Conservation (phyloP, 2,329 filamentous ascomycete genomes). For the Aaosphaeria arxii region DNA sequence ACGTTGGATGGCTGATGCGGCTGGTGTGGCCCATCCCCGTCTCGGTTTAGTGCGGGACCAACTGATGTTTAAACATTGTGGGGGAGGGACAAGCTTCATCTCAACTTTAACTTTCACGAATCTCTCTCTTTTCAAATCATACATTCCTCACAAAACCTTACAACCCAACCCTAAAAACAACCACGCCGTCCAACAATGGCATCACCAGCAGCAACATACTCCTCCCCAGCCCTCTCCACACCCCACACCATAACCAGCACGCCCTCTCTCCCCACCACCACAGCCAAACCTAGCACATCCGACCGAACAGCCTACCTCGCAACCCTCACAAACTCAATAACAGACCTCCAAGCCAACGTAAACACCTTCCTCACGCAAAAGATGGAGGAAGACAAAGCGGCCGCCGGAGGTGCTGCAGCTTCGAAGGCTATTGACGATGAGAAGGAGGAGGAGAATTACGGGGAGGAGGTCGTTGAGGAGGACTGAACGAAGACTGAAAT, state of each 20-base stretch:
- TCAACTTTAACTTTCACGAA: too few species aligned
- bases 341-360: slow-evolving; percentile 61
- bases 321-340: slow-evolving; percentile 56
- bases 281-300: slow-evolving; percentile 28
- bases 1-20: too few species aligned
- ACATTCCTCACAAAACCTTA: too few species aligned
- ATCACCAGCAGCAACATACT: slow-evolving; percentile 52
- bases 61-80: too few species aligned
- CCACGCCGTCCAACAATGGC: slow-evolving; percentile 14
- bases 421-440: slow-evolving; percentile 27
- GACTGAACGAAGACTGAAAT: too few species aligned
- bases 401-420: slow-evolving; percentile 10
- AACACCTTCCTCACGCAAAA: slow-evolving; percentile 69
- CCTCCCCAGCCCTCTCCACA: slow-evolving; percentile 40
- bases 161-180: too few species aligned
- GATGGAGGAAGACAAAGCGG: slow-evolving; percentile 69
- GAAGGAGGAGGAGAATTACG: slow-evolving; percentile 70
- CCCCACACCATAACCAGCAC: slow-evolving; percentile 27
- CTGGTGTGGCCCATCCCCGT: too few species aligned
- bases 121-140: too few species aligned
- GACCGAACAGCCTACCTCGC: slow-evolving; percentile 60
- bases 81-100: too few species aligned
- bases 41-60: too few species aligned
- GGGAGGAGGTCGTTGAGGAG: slow-evolving; percentile 73
- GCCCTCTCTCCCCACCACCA: slow-evolving; percentile 35